These are phyloP conservation scores for Erodium chrysanthum DNA, from an alignment of 441 rosid genomes.

Conservation along the genomic window DNA sequence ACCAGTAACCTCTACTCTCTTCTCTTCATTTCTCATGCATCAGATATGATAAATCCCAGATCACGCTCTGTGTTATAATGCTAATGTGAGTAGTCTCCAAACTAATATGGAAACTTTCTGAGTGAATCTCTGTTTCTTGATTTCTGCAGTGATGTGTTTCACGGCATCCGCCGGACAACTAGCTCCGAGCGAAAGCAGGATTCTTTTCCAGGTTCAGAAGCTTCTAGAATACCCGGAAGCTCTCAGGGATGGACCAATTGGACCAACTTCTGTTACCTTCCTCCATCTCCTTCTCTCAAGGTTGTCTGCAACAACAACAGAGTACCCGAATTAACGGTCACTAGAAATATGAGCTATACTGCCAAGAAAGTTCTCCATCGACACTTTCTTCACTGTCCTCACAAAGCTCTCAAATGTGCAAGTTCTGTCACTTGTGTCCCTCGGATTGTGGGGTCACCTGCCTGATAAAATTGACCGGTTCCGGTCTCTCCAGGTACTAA, in stretches of 20 bases:
- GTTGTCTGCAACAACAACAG: conserved; percentile 44
- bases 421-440: conserved; percentile 50
- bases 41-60: neutral
- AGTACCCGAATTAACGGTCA: conserved; percentile 46
- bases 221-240: conserved; percentile 57
- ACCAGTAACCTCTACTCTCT: no score
- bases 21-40: neutral
- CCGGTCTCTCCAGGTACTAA: conserved; percentile 41
- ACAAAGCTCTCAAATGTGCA: conserved; percentile 54
- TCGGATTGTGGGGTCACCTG: conserved; percentile 71
- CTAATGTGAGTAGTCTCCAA: neutral
- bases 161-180: conserved; percentile 33
- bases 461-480: conserved; percentile 46
- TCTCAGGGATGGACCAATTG: conserved; percentile 69
- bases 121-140: conserved; percentile 18
- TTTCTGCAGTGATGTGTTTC: conserved; percentile 20
- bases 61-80: neutral
- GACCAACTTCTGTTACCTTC: conserved; percentile 66
- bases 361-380: conserved; percentile 45
- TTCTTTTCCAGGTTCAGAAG: conserved; percentile 48
- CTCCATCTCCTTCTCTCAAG: conserved; percentile 49
- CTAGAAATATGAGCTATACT: conserved; percentile 52
- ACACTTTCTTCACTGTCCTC: conserved; percentile 58
- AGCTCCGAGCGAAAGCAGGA: conserved; percentile 38
- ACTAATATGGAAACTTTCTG: conserved; percentile 22